phyloP scores from a whole-genome alignment of 1,284 basidiomycete genomes.

The Apiotrichum gracile region DNA sequence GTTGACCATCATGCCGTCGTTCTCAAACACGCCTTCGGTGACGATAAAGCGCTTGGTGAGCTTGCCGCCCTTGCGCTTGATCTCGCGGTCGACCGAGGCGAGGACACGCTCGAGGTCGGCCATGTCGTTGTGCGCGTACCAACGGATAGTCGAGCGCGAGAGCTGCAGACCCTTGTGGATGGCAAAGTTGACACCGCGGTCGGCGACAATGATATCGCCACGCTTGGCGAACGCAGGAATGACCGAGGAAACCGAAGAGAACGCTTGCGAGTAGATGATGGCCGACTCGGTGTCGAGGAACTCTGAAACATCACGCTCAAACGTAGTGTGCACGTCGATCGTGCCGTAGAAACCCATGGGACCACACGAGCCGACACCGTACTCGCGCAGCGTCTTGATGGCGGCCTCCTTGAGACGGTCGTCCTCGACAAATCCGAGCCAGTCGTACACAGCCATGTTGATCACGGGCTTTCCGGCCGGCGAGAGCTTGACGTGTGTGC shows the following conservation, averaged over 20 bases:
- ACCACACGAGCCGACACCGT: slow-evolving; percentile 92
- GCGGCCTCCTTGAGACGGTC: slow-evolving; percentile 81
- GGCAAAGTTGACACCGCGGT: slow-evolving; percentile 86
- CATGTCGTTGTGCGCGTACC: slow-evolving; percentile 95
- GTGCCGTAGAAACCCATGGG: slow-evolving; percentile 98
- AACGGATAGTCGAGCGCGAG: slow-evolving; percentile 83
- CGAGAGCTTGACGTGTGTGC: slow-evolving; percentile 72
- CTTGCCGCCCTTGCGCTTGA: slow-evolving; percentile 71
- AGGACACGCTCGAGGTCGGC: slow-evolving; percentile 84
- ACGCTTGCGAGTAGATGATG: slow-evolving; percentile 93
- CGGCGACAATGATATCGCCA: slow-evolving; percentile 96
- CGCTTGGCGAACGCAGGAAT: slow-evolving; percentile 98
- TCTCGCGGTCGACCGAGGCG: slow-evolving; percentile 75
- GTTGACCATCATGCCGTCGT: slow-evolving; percentile 85
- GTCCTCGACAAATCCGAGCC: slow-evolving; percentile 82
- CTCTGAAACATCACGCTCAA: slow-evolving; percentile 82
- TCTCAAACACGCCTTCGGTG: slow-evolving; percentile 95
- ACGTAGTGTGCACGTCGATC: slow-evolving; percentile 83
- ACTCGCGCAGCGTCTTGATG: slow-evolving; percentile 78
- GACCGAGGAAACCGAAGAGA: slow-evolving; percentile 85
- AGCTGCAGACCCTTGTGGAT: slow-evolving; percentile 98
- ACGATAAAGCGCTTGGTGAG: slow-evolving; percentile 92
- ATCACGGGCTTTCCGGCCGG: slow-evolving; percentile 67
- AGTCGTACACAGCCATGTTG: slow-evolving; percentile 91
- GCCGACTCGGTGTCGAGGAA: slow-evolving; percentile 83